phyloP scores from a whole-genome alignment of 1,284 basidiomycete genomes.

The Xerocomus minutiporus region DNA sequence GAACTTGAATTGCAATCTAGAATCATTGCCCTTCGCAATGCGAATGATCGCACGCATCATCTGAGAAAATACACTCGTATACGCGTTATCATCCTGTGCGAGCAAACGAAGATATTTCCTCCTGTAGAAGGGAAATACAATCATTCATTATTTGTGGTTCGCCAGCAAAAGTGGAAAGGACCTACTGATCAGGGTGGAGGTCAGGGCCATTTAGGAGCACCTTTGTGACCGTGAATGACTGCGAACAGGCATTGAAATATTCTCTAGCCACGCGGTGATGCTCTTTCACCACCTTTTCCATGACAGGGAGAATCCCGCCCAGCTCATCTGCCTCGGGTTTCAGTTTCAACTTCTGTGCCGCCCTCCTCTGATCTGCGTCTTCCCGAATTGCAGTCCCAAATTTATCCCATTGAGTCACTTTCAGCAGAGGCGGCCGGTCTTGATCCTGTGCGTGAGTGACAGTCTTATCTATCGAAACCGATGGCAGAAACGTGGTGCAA shows the following conservation, averaged over 20 bases:
- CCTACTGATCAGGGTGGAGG: background rate
- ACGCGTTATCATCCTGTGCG: background rate
- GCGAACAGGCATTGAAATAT: background rate
- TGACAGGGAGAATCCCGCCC: background rate
- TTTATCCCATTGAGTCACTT: background rate
- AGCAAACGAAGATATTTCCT: background rate
- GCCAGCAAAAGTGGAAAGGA: too few species aligned
- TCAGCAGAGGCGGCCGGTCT: background rate
- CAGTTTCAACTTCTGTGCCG: background rate
- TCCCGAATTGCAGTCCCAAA: background rate
- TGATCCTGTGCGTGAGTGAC: background rate
- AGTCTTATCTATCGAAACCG: background rate
- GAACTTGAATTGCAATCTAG: background rate
- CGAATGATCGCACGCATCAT: background rate
- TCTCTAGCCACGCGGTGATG: background rate
- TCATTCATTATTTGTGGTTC: too few species aligned
- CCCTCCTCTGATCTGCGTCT: background rate
- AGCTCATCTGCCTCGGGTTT: background rate
- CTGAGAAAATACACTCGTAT: background rate
- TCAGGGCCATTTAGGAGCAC: background rate
- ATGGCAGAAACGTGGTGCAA: background rate
- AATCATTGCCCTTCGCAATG: background rate
- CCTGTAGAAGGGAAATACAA: background rate
- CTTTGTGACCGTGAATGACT: background rate
- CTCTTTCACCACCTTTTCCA: background rate